These are phyloP conservation scores for Euphorbia celastroides DNA, from an alignment of 441 rosid genomes.

Conservation along the genomic window DNA sequence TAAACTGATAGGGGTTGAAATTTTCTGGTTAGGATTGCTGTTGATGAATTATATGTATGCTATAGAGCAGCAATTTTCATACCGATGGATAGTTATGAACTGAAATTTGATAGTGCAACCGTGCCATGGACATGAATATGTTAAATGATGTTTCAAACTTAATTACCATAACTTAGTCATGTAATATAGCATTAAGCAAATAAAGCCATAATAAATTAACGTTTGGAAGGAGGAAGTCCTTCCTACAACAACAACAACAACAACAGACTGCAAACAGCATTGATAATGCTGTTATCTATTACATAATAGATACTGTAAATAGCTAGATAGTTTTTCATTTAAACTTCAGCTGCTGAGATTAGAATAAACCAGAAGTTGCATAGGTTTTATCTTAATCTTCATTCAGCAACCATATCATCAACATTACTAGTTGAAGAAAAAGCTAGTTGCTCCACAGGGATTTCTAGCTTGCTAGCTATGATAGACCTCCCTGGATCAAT, in stretches of 20 bases:
- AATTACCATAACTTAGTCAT: not conserved
- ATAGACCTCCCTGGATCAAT: not conserved
- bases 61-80: too few species aligned
- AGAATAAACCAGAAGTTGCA: conserved; percentile 15
- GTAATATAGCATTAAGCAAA: conserved; percentile 13
- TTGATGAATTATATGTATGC: too few species aligned
- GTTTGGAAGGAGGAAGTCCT: conserved; percentile 10
- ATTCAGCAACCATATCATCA: not conserved
- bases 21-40: too few species aligned
- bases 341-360: conserved; percentile 1
- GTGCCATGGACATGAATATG: not conserved
- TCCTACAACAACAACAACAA: conserved; percentile 7
- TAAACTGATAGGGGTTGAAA: too few species aligned
- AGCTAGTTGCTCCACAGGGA: conserved; percentile 16
- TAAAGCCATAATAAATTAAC: conserved; percentile 6
- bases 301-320: not conserved
- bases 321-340: not conserved
- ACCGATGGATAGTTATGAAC: not conserved
- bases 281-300: conserved; percentile 1
- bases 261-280: conserved; percentile 5
- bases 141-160: not conserved
- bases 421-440: conserved; percentile 12
- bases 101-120: not conserved
- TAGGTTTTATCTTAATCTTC: not conserved
- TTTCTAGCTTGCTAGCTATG: conserved; percentile 4